These are phyloP conservation scores for Epichloe gansuensis DNA, from an alignment of 2,329 filamentous ascomycete genomes.

Conservation along the genomic window DNA sequence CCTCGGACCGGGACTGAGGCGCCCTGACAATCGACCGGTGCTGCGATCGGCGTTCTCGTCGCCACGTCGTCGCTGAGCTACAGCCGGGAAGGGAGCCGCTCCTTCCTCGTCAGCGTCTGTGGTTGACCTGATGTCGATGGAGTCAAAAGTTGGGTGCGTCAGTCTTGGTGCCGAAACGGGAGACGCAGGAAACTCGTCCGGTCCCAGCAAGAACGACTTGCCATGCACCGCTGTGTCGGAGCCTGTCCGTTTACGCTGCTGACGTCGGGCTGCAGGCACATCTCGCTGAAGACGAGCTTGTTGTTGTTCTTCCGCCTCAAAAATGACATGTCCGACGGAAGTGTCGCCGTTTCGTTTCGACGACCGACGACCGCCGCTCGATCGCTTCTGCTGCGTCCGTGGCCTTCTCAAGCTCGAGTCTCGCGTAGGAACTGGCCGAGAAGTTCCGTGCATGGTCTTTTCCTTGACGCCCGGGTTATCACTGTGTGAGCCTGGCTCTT, in stretches of 20 bases:
- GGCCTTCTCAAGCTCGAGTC: constrained; percentile 57
- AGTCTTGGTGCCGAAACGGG: constrained; percentile 10
- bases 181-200: constrained; percentile 12
- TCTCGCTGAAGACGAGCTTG: constrained; percentile 4
- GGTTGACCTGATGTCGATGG: constrained; percentile 16
- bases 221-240: constrained; percentile 4
- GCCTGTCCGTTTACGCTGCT: background rate
- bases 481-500: constrained; percentile 31
- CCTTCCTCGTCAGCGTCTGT: constrained; percentile 49
- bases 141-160: constrained; percentile 11
- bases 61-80: constrained; percentile 48
- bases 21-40: constrained; percentile 34
- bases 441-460: constrained; percentile 19
- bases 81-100: constrained; percentile 58
- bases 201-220: constrained; percentile 13
- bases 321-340: constrained; percentile 26
- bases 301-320: constrained; percentile 29
- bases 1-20: constrained; percentile 34
- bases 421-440: constrained; percentile 48
- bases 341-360: constrained; percentile 36
- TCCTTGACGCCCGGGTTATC: constrained; percentile 13
- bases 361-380: constrained; percentile 35
- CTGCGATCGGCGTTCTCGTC: constrained; percentile 34
- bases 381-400: constrained; percentile 38
- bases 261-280: background rate